phyloP scores from a whole-genome alignment of 2,329 filamentous ascomycete genomes.

The Microcera coccophila region DNA sequence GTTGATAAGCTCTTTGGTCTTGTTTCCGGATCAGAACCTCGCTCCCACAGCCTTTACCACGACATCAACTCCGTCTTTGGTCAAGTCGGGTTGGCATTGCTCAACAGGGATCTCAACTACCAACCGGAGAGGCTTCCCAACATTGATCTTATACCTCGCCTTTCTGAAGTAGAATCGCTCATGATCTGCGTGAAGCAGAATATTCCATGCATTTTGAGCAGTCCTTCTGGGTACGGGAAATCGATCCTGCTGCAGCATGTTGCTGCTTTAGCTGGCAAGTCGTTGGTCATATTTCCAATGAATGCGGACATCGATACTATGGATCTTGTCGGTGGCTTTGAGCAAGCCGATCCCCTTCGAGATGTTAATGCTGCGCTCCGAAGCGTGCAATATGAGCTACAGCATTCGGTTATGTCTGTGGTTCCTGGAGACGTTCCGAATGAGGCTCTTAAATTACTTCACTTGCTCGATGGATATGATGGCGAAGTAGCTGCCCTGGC shows the following conservation, averaged over 20 bases:
- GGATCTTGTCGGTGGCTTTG: constrained; percentile 94
- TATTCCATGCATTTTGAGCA: constrained; percentile 85
- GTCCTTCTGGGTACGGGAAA: constrained; percentile 82
- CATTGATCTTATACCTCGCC: constrained; percentile 50
- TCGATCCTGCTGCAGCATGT: constrained; percentile 74
- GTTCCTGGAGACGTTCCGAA: constrained; percentile 46
- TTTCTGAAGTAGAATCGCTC: constrained; percentile 77
- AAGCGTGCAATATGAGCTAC: constrained; percentile 48
- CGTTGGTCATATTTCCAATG: constrained; percentile 77
- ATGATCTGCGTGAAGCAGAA: constrained; percentile 82
- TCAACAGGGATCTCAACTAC: constrained; percentile 55
- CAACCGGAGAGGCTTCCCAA: constrained; percentile 51
- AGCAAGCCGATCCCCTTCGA: constrained; percentile 81
- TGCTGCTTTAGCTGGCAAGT: constrained; percentile 72
- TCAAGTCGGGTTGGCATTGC: constrained; percentile 75
- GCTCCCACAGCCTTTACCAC: constrained; percentile 64
- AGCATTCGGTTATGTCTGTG: constrained; percentile 45
- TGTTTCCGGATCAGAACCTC: constrained; percentile 55
- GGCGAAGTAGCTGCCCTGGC: constrained; percentile 39
- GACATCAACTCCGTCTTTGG: constrained; percentile 62
- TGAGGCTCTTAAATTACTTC: constrained; percentile 48
- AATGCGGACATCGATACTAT: constrained; percentile 96
- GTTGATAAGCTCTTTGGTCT: constrained; percentile 63
- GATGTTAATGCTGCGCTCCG: constrained; percentile 59
- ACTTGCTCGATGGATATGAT: constrained; percentile 43